A percentile compares a stretch with the other conserved stretches of the same genome.
phyloP scores from a whole-genome alignment of 768 basidiomycete genomes.

The Melanogaster broomeanus region DNA sequence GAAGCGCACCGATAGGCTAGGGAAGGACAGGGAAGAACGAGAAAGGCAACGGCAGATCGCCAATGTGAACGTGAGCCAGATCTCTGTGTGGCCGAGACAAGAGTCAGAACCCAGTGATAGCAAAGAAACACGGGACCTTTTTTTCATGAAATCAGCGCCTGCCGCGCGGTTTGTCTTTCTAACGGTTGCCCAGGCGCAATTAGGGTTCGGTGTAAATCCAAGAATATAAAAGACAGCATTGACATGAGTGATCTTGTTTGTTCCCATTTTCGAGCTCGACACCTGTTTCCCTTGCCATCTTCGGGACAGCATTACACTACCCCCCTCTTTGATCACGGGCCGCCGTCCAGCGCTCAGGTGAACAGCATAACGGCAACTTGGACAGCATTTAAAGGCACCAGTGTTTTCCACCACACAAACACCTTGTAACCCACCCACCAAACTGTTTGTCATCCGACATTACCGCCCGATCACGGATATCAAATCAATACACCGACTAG shows the following conservation, averaged over 20 bases:
- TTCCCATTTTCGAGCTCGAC: conserved; percentile 16
- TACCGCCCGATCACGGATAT: background rate
- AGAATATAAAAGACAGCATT: conserved; percentile 29
- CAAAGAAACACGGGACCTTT: conserved; percentile 27
- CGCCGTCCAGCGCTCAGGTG: conserved; percentile 5
- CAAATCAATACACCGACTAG: conserved; percentile 5
- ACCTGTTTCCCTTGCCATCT: background rate
- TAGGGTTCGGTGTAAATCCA: conserved; percentile 30
- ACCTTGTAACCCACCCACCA: too few relatives aligned
- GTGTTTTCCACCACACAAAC: background rate
- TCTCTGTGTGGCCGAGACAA: conserved; percentile 30
- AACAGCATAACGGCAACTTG: conserved; percentile 13
- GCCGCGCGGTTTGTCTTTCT: conserved; percentile 23
- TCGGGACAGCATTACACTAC: background rate
- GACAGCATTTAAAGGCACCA: background rate
- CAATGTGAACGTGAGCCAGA: conserved; percentile 14
- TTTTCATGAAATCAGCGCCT: conserved; percentile 28
- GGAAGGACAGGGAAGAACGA: conserved; percentile 26
- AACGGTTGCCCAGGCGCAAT: conserved; percentile 24
- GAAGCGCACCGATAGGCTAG: conserved; percentile 42
- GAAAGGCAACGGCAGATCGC: conserved; percentile 32
- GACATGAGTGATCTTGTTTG: conserved; percentile 8
- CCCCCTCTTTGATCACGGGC: background rate
- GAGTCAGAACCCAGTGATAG: conserved; percentile 30
- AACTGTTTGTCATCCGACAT: too few relatives aligned